phyloP scores from a whole-genome alignment of 768 basidiomycete species.

The Trametes gibbosa region DNA sequence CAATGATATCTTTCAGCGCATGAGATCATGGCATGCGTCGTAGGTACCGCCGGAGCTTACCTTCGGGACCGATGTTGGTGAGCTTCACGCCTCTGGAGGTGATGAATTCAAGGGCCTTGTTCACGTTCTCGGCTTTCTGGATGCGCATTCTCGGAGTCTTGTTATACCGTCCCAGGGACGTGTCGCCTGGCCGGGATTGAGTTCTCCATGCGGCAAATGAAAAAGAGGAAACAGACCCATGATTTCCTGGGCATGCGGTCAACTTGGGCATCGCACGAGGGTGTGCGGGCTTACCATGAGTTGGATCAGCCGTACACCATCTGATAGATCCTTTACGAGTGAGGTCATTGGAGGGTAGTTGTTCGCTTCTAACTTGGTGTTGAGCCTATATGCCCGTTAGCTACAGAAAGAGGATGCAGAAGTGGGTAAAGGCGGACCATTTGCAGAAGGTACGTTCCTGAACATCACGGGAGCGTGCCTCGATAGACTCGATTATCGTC shows the following conservation, averaged over 20 bases:
- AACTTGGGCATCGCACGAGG: not conserved
- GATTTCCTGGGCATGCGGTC: slow-evolving; percentile 66
- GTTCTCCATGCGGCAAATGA: slow-evolving; percentile 3
- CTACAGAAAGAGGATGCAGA: not conserved
- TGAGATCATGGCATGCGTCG: not conserved
- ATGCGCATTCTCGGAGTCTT: slow-evolving; percentile 86
- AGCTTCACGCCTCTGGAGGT: slow-evolving; percentile 90
- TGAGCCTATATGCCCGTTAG: slow-evolving; percentile 63
- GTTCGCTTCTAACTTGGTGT: slow-evolving; percentile 86
- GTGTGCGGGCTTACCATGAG: slow-evolving; percentile 63
- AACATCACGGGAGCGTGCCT: slow-evolving; percentile 51
- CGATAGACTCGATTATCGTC: slow-evolving; percentile 52
- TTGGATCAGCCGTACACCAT: slow-evolving; percentile 94
- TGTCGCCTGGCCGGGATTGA: slow-evolving; percentile 56
- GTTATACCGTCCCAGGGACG: slow-evolving; percentile 93
- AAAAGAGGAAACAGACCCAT: slow-evolving; percentile 63
- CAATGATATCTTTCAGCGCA: slow-evolving; percentile 80
- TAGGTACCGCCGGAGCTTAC: slow-evolving; percentile 34
- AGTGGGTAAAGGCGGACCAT: slow-evolving; percentile 50
- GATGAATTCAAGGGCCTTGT: slow-evolving; percentile 95
- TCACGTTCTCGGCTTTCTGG: slow-evolving; percentile 98
- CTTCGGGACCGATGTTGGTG: slow-evolving; percentile 97
- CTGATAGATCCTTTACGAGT: slow-evolving; percentile 86
- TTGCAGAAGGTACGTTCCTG: slow-evolving; percentile 79
- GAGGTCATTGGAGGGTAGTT: slow-evolving; percentile 87